Base-by-base conservation (phyloP, 257 asterid genomes). In the Gardenia jasminoides region DNA sequence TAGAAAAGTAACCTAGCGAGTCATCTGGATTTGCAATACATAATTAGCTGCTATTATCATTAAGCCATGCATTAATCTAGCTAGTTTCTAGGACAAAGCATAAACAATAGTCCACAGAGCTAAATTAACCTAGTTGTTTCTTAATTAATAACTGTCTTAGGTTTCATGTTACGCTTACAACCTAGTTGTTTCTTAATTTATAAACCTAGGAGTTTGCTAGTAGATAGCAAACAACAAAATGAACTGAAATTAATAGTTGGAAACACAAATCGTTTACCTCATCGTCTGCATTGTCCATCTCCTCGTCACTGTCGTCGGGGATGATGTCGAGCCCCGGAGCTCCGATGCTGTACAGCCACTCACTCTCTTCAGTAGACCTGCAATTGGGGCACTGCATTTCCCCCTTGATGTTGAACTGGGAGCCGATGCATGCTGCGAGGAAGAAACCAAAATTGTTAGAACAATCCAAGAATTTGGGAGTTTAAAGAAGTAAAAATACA, bases 381-480 rank as follows among this genome's bases (percentile, higher is more conserved):
- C 98, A 93, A 84, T 91, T 93, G 56, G 98, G 98, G 81, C 98
- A 93, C 85, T 91, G 97, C 98, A 93, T 93, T 70, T 88, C 87
- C 65, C 97, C 98, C 85, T 88, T 93, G 24, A 78, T 67, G 78
- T 93, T 93, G 80, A 93, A 93, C 75, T 92, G 94, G 4, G 92
- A 90, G 73, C 98, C 98, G 59, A 93, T 91, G 89, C 97, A 93
- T 84, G 88, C 96, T 92, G 92, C 64, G 84, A 2, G 9, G 1
- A 26, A 28, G 48, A 39, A n/a, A 28, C 12, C 17, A 76, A 76
- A 20, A 33, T 17, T 36, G 2, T 31, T 54, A 31, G 33, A 22
- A 9, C 13, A 0, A 31, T 7, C 24, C n/a, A n/a, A n/a, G n/a
- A n/a, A n/a, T n/a, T n/a, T n/a, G n/a, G n/a, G 20, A 56, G 62